Evolutionary conservation across 768 basidiomycete genomes (phyloP), one percentile per base, ranked within the genome.

Genomic region (Trametes punicea): DNA sequence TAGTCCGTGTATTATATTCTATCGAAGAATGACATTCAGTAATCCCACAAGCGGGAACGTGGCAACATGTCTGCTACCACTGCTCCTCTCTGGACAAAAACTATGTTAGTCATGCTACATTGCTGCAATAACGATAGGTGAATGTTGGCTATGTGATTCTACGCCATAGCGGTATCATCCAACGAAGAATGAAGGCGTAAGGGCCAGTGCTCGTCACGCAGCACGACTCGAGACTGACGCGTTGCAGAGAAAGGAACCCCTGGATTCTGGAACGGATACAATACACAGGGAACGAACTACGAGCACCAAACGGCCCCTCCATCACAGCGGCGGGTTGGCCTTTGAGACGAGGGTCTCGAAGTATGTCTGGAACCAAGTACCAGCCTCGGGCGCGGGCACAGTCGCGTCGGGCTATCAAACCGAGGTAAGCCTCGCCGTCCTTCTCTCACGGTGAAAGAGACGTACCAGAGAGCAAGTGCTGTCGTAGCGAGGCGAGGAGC

Each of bases 321-420:
- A 26, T 71, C 74, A 81, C 34, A 83, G 71, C 36, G 81, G 36
- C 3, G 83, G 82, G 70, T 74, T 81, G 49, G 82, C 82, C 39
- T 75, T 73, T 53, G 67, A 68, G 41, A 85, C 80, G 52, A 85
- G 69, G n/a, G 72, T 74, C 67, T 74, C 68, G 69, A 85, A 85
- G 74, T 80, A 85, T n/a, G 75, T 71, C 74, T 85, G 82, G 82
- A 84, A 84, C 83, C 84, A 85, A 39, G 79, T 76, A 29, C 83
- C 83, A 46, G 83, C 83, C 67, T 84, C 81, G 29, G 83, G 83
- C 10, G 83, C 80, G 46, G 80, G 80, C 57, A 75, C 72, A 38
- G 70, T 67, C 48, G 82, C 81, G 65, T 83, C 82, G 50, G 81
- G 80, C 56, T 64, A 45, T 21, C 13, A 29, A 40, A 30, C 25